Conservation (phyloP, 805 yeast species). For the Saturnispora zaruensis region DNA sequence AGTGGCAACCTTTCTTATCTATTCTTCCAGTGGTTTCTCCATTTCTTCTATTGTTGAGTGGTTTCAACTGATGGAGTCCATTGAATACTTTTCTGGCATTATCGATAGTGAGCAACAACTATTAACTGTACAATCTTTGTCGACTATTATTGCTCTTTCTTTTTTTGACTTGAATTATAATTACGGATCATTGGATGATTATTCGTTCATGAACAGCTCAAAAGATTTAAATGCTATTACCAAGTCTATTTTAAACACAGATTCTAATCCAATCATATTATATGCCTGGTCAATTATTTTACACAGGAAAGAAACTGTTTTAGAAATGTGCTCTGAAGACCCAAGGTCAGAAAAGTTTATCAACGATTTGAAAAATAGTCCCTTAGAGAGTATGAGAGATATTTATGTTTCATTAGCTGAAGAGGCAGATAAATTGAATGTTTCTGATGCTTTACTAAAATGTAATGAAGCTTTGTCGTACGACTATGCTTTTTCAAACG, state of each 20-base stretch:
- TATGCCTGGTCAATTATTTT: conserved; percentile 62
- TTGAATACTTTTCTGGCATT: conserved; percentile 16
- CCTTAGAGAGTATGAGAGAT: conserved; percentile 17
- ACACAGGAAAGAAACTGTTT: conserved; percentile 40
- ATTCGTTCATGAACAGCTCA: conserved; percentile 37
- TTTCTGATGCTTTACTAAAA: conserved; percentile 37
- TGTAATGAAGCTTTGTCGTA: conserved; percentile 37
- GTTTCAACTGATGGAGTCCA: conserved; percentile 43
- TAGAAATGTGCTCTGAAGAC: conserved; percentile 28
- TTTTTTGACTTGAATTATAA: conserved; percentile 50
- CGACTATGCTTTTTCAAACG: conserved; percentile 44
- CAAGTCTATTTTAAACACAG: conserved; percentile 21
- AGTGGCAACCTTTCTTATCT: conserved; percentile 22
- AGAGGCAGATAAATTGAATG: conserved; percentile 33
- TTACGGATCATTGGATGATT: conserved; percentile 33
- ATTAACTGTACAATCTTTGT: conserved; percentile 35
- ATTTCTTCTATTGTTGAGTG: conserved; percentile 36
- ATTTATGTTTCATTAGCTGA: conserved; percentile 30
- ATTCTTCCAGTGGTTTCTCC: conserved; percentile 18
- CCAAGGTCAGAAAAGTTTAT: conserved; percentile 12
- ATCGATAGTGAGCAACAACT: conserved; percentile 12
- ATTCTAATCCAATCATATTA: conserved; percentile 40
- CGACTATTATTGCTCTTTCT: conserved; percentile 41
- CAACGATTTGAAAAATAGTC: conserved; percentile 4
- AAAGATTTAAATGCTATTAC: conserved; percentile 25